Evolutionary conservation across 2,329 filamentous ascomycete species (phyloP).

Genomic region (Scortechinia acanthostroma): DNA sequence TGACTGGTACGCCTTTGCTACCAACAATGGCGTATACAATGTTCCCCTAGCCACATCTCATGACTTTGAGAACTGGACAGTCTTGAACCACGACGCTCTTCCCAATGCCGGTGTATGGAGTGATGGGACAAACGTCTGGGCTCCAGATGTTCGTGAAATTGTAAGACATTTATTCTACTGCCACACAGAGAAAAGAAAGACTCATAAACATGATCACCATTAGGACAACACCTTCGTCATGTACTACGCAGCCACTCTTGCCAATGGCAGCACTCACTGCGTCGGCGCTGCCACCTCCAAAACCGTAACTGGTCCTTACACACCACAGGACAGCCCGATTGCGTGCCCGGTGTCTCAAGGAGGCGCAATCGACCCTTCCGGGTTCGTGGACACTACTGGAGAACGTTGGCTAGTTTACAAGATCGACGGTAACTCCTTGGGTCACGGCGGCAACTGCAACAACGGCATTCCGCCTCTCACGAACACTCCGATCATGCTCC

Average conservation of each 20-base stretch:
- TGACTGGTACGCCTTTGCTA: background rate
- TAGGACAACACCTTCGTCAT: background rate
- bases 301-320: background rate
- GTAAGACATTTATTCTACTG: no score
- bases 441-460: no score
- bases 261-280: background rate
- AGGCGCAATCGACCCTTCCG: background rate
- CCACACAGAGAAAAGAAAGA: no score
- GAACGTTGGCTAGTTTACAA: background rate
- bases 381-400: background rate
- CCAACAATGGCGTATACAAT: background rate
- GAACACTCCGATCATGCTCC: background rate
- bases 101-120: no score
- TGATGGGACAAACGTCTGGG: background rate
- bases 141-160: no score
- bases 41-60: background rate
- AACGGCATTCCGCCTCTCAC: no score
- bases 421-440: background rate
- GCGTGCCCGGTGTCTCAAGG: background rate
- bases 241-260: background rate
- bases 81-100: no score
- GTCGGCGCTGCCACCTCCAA: background rate
- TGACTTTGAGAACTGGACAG: background rate
- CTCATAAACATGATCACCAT: no score
- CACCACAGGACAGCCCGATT: background rate